Percentiles rank a stretch among this genome's conserved stretches.
phyloP scores from a whole-genome alignment of 2,329 filamentous ascomycete species.

The Verticillium klebahnii region DNA sequence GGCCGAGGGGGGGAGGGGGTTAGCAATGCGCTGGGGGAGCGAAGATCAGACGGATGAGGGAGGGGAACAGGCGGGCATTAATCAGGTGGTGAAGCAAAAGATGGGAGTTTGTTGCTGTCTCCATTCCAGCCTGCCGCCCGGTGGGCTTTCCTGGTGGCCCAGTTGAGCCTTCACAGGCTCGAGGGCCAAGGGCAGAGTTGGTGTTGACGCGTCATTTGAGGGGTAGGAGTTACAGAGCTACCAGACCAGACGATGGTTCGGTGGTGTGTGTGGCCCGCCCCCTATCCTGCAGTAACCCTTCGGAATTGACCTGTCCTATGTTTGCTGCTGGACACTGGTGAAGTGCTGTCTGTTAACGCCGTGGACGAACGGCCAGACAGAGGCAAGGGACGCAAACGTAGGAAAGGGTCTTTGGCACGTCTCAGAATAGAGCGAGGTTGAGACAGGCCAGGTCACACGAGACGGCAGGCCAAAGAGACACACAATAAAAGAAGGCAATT shows the following conservation, averaged over 20 bases:
- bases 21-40: background rate
- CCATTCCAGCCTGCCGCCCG: background rate
- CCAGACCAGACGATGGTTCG: background rate
- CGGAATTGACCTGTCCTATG: background rate
- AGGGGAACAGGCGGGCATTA: no score
- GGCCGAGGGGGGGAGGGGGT: background rate
- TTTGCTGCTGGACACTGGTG: background rate
- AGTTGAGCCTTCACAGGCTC: background rate
- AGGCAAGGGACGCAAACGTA: background rate
- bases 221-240: background rate
- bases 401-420: background rate
- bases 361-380: background rate
- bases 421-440: background rate
- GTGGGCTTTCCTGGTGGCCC: background rate
- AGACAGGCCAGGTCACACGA: background rate
- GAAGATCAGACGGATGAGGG: background rate
- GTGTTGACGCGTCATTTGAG: background rate
- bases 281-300: background rate
- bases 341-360: background rate
- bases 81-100: background rate
- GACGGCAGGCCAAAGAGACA: background rate
- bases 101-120: background rate
- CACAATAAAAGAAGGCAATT: background rate
- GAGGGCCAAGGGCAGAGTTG: background rate
- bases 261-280: background rate